phyloP scores from a whole-genome alignment of 2,329 filamentous ascomycete genomes.

The Sporothrix luriei region DNA sequence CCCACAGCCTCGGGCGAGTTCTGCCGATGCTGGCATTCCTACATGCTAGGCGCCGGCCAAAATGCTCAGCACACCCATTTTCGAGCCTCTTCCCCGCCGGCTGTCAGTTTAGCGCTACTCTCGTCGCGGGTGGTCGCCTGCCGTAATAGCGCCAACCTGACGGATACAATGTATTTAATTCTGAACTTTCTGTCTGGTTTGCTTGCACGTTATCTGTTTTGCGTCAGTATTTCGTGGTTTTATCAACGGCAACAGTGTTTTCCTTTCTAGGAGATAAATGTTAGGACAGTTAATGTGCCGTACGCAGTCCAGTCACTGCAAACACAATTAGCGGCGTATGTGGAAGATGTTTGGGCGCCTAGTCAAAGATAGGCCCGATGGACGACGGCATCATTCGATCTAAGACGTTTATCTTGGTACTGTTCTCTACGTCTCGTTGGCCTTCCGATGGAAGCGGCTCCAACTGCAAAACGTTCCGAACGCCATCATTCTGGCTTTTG shows the following conservation, averaged over 20 bases:
- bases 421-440: neutral
- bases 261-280: neutral
- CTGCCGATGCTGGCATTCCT: constrained; percentile 31
- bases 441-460: constrained; percentile 23
- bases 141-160: constrained; percentile 8
- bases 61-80: constrained; percentile 22
- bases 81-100: neutral
- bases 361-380: too few species aligned
- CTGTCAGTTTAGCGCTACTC: neutral
- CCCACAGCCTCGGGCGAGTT: constrained; percentile 31
- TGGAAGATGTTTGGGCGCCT: too few species aligned
- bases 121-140: neutral
- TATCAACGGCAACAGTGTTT: neutral
- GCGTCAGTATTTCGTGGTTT: neutral
- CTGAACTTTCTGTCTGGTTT: neutral
- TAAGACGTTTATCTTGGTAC: too few species aligned
- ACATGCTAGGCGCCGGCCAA: constrained; percentile 11
- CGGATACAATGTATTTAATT: neutral
- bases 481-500: neutral
- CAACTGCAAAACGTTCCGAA: constrained; percentile 2
- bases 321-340: neutral
- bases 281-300: neutral
- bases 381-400: too few species aligned
- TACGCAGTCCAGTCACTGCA: neutral
- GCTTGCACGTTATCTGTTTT: neutral